Evolutionary conservation across 441 rosid species (phyloP), one percentile per base, ranked within the genome.

Genomic region (Jatropha podagrica): DNA sequence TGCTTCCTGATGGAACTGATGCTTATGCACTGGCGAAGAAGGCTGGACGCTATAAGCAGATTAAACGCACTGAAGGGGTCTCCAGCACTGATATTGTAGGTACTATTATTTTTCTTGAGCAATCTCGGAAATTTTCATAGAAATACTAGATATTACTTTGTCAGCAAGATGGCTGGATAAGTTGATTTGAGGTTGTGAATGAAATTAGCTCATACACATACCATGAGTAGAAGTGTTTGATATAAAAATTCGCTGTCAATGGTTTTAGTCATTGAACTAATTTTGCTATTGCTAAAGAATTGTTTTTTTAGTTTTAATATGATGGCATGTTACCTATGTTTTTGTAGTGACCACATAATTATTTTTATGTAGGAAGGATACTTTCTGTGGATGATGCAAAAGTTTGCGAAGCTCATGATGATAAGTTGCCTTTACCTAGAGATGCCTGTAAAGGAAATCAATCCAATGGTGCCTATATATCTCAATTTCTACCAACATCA

Each of bases 41-140:
- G 75, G 99, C 87, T 68, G 95, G 98, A 59, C 93, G 95, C 58
- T 95, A 93, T 88, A 93, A 93, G 91, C 99, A 95, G 87, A 95
- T 95, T 63, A 95, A 95, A 80, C 97, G 99, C 52, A 95, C 99
- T 0, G 99, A 95, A 89, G 99, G 99, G 4, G 99, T 93, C 81
- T 95, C 99, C 72, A 95, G 99, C 88, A 95, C 99, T 6, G 99
- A 95, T 88, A 95, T 95, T 90, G 94, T 95, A 86, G 99, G 99
- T 95, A 90, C 80, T 77, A 52, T 69, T 63, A 44, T 46, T 27
- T 75, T 61, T 74, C 77, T 68, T 9, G 9, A 76, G 58, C 73
- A 73, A 40, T 77, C 67, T 68, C 27, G 0, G 46, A 48, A 48
- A 32, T 65, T 68, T 44, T 74, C 46, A 32, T 32, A 58, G 27